Base-by-base conservation (phyloP, 805 yeast genomes). In the Candida mattraensis region DNA sequence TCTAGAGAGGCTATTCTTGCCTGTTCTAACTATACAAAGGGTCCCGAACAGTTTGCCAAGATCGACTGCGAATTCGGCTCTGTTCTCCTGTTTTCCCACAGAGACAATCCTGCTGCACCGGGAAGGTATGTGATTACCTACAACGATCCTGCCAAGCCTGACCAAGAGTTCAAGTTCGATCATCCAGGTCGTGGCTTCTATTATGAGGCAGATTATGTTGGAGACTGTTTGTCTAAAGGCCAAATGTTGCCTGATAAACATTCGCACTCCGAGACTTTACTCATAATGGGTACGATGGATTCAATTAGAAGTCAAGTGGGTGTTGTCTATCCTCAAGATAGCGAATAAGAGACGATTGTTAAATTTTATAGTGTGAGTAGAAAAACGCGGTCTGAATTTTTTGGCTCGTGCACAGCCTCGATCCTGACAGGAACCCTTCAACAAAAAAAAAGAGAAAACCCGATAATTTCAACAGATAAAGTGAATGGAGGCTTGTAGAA, bases 141-240 rank as follows among this genome's bases (percentile, higher is more conserved):
- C 48, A 45, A 47, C 17, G 66, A 66, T 33, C 45, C 37, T 1
- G 8, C 35, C 3, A 26, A 30, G 19, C 44, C 56, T 22, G 66
- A 53, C 16, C 55, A 54, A 37, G 19, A 12, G 16, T 33, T 11
- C 31, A 54, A 60, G 24, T 68, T 64, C 35, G 34, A 32, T 14
- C 45, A 40, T 23, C 67, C 65, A 3, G 69, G 64, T 28, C 53
- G 60, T 30, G 83, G 83, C 0, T 70, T 75, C 51, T 71, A 70
- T 46, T 70, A 69, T 53, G 82, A 77, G 56, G 80, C 80, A 1
- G 70, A 74, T 46, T 78, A 73, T 4, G 69, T 67, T 19, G 80
- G 76, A 3, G 54, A 63, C 30, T 73, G 68, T 35, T 58, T 77
- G 25, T 35, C 50, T 5, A 57, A 53, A 11, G 75, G 76, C 9